phyloP scores from a whole-genome alignment of 371 early-diverging fungal species.

The Nematocida major region DNA sequence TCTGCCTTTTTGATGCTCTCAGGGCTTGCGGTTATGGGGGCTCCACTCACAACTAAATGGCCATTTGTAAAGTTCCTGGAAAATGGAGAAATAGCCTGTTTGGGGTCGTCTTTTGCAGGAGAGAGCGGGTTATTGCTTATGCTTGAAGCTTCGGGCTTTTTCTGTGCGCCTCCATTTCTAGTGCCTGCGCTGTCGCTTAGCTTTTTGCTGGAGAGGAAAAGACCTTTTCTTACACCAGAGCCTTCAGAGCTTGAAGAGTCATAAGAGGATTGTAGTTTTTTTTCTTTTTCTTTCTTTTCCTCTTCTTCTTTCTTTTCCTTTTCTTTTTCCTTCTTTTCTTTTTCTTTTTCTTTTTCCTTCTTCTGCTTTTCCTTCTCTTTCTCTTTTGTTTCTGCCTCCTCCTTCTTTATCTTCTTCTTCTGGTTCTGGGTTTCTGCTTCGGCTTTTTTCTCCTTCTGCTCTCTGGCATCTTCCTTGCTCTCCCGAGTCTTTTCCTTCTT shows the following conservation, averaged over 20 bases:
- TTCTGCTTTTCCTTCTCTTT: not conserved
- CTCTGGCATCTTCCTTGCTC: not conserved
- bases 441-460: constrained; percentile 30
- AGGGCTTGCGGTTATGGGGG: constrained; percentile 8
- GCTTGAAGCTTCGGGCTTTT: not conserved
- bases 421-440: constrained; percentile 1
- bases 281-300: not conserved
- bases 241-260: not conserved
- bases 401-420: constrained; percentile 37
- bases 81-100: constrained; percentile 2
- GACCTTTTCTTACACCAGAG: not conserved
- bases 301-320: not conserved
- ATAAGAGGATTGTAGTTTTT: not conserved
- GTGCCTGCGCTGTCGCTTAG: no score
- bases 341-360: constrained; percentile 6
- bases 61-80: constrained; percentile 42
- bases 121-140: not conserved
- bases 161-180: not conserved
- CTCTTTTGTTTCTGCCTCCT: not conserved
- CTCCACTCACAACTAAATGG: constrained; percentile 33
- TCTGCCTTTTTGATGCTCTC: constrained; percentile 19
- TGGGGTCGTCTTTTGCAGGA: not conserved
- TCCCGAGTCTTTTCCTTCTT: not conserved
- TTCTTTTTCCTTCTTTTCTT: not conserved
- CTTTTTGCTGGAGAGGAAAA: not conserved